Conservation (phyloP, 148 eudicot genomes). For the Chenopodium quinoa region DNA sequence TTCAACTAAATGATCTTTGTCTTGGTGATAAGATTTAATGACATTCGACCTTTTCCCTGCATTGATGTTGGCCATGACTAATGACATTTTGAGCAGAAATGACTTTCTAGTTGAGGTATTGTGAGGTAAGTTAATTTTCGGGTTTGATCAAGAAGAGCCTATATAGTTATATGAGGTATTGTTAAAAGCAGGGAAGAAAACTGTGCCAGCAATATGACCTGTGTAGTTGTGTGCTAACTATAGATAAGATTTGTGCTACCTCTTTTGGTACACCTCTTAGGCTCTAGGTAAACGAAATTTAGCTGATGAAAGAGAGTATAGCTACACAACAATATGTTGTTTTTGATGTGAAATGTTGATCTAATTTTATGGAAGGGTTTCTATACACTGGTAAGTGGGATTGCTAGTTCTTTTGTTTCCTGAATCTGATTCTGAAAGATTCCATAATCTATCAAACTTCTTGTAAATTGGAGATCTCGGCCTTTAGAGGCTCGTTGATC, state of each 20-base stretch:
- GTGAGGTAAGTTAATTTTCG: neutral
- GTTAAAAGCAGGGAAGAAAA: neutral
- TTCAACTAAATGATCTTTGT: neutral
- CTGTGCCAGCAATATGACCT: neutral
- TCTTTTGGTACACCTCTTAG: neutral
- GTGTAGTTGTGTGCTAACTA: neutral
- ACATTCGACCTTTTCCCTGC: neutral
- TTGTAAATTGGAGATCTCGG: neutral
- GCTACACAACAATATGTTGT: too few species aligned
- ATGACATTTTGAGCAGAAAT: neutral
- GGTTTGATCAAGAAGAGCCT: neutral
- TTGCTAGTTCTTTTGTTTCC: neutral
- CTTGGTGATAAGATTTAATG: neutral
- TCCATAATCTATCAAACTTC: neutral
- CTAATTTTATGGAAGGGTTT: neutral
- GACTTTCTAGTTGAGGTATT: neutral
- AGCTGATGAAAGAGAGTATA: neutral
- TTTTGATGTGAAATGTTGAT: neutral
- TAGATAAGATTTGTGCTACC: neutral
- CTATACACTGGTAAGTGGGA: neutral
- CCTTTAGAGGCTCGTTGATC: neutral
- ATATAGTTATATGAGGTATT: neutral
- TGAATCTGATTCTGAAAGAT: neutral
- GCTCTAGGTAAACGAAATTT: neutral
- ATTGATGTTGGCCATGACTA: neutral